Evolutionary conservation across 1,284 basidiomycete species (phyloP), one percentile per base, ranked within the genome.

Genomic region (Tilletia indica): DNA sequence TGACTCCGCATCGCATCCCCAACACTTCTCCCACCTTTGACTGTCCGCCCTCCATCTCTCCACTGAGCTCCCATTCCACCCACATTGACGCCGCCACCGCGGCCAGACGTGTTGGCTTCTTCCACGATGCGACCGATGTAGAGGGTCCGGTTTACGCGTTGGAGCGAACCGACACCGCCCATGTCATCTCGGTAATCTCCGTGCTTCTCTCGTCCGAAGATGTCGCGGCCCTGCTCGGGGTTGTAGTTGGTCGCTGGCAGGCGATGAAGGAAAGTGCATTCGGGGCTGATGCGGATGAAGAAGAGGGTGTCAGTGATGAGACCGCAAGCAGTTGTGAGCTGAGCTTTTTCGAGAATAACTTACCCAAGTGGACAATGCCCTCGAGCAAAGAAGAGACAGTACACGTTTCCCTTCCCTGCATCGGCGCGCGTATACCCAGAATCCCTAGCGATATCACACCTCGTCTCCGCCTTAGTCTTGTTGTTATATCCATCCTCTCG

Each of bases 161-260:
- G 92, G 86, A 99, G 97, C 70, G 92, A 93, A 25, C 96, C 96
- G 34, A 98, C 96, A 85, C 96, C 96, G 78, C 96, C 97, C 96
- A 99, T 99, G 85, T 99, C 97, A 84, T 99, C 96, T 76, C 96
- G 88, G 86, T 98, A 99, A 85, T 95, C 94, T 0, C 94, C 88
- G 85, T 97, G 97, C 86, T 98, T 98, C 87, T 97, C 94, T 70
- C 96, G 88, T 0, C 94, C 94, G 83, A 99, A 99, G 84, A 94
- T 94, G 85, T 99, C 96, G 83, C 94, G 92, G 4, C 94, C 94
- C 66, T 91, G 91, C 85, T 98, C 95, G 0, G 93, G 92, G 6
- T 95, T 87, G 34, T 89, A 87, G 71, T 86, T 87, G 86, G 69
- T 87, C 83, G 80, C 74, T 0, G 90, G 89, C 71, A 93, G 89